These are phyloP conservation scores for Rosellinia necatrix DNA, from an alignment of 2,329 filamentous ascomycete species.

Conservation along the genomic window DNA sequence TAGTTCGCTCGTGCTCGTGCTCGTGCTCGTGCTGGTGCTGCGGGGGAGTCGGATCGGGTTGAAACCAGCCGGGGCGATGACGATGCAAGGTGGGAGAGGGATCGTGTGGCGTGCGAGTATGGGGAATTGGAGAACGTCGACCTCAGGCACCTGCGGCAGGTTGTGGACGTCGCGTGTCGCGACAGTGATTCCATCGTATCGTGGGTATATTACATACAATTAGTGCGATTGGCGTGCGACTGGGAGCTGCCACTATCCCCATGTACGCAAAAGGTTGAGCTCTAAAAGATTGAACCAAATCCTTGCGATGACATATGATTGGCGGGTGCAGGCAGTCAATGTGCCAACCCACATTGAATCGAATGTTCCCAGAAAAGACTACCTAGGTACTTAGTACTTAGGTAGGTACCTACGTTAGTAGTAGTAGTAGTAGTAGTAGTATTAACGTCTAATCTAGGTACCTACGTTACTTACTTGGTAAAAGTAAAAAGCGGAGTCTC, in stretches of 20 bases:
- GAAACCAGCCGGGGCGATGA: slow-evolving; percentile 14
- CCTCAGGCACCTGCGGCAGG: slow-evolving; percentile 38
- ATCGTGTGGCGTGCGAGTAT: slow-evolving; percentile 26
- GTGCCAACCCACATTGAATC: too few relatives aligned
- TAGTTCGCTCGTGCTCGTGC: slow-evolving; percentile 25
- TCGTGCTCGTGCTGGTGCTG: too few relatives aligned
- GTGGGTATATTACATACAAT: too few relatives aligned
- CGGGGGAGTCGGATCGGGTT: slow-evolving; percentile 15
- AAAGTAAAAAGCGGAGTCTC: too few relatives aligned
- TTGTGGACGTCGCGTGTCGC: slow-evolving; percentile 34
- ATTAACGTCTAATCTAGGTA: too few relatives aligned
- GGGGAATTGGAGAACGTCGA: slow-evolving; percentile 27
- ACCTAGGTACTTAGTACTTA: too few relatives aligned
- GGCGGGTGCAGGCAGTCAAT: too few relatives aligned
- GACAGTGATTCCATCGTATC: slow-evolving; percentile 40
- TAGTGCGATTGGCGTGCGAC: too few relatives aligned
- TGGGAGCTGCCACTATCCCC: not conserved
- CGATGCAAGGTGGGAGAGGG: slow-evolving; percentile 32
- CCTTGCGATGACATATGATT: slow-evolving; percentile 1
- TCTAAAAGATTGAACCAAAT: slow-evolving; percentile 1
- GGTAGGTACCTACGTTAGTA: too few relatives aligned
- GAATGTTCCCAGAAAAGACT: too few relatives aligned
- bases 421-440: too few relatives aligned
- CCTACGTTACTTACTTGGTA: too few relatives aligned
- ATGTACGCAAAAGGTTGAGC: slow-evolving; percentile 3